phyloP scores from a whole-genome alignment of 2,329 filamentous ascomycete species.

The Anisogramma anomala region DNA sequence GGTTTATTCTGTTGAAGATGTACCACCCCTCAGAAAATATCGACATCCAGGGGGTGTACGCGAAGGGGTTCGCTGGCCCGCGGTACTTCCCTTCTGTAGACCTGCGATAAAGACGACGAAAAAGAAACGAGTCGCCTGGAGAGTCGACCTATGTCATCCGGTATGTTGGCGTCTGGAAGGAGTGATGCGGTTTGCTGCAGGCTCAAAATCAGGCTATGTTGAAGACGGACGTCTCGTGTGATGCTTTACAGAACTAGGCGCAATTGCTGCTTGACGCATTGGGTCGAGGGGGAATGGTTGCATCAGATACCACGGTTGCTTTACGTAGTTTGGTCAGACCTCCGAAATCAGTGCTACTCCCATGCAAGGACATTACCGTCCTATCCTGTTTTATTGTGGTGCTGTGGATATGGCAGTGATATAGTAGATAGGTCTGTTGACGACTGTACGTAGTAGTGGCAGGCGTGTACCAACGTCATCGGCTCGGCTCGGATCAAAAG shows the following conservation, averaged over 20 bases:
- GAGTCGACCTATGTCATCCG: not conserved
- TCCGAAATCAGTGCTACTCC: no score
- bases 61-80: slow-evolving; percentile 73
- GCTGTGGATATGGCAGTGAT: no score
- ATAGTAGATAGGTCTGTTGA: no score
- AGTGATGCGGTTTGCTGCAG: not conserved
- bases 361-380: not conserved
- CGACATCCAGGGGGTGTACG: slow-evolving; percentile 77
- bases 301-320: not conserved
- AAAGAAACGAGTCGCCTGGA: not conserved
- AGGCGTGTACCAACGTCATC: not conserved
- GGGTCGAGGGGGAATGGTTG: not conserved
- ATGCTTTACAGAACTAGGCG: no score
- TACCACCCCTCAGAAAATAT: slow-evolving; percentile 53
- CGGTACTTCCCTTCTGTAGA: slow-evolving; percentile 68
- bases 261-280: not conserved
- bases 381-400: no score
- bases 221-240: no score
- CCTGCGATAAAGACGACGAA: slow-evolving; percentile 33
- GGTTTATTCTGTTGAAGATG: slow-evolving; percentile 79
- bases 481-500: not conserved
- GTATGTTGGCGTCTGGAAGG: not conserved
- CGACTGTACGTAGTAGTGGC: no score
- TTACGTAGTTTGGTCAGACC: no score
- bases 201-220: no score